These are phyloP conservation scores for Stemphylium lycopersici DNA, from an alignment of 2,329 filamentous ascomycete genomes.

Conservation along the genomic window DNA sequence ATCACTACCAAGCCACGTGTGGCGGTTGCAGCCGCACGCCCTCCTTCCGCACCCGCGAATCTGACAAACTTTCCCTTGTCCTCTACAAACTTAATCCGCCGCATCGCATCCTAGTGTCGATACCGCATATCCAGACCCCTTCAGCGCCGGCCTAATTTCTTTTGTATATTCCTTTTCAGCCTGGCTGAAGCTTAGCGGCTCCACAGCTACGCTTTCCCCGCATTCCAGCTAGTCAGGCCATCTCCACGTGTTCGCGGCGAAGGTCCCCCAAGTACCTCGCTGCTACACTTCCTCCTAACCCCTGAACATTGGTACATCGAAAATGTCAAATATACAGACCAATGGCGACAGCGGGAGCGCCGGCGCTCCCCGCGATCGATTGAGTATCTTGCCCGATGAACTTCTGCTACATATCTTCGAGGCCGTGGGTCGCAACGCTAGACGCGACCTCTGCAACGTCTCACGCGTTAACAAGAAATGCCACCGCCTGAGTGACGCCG, in stretches of 20 bases:
- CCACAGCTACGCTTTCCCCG: slow-evolving; percentile 12
- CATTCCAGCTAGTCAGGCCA: slow-evolving; percentile 14
- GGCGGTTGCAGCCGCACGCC: slow-evolving; percentile 7
- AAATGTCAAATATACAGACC: slow-evolving; percentile 1
- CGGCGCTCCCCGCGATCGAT: slow-evolving; percentile 12
- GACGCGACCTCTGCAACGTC: slow-evolving; percentile 37
- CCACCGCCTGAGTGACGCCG: slow-evolving; percentile 39
- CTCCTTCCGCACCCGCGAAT: not conserved
- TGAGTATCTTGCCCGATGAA: slow-evolving; percentile 36
- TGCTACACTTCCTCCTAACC: not conserved
- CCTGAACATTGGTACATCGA: not conserved
- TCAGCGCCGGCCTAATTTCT: not conserved
- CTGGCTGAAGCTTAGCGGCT: slow-evolving; percentile 1
- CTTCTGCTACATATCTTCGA: slow-evolving; percentile 42
- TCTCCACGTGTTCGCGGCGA: slow-evolving; percentile 22
- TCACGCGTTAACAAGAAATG: slow-evolving; percentile 39
- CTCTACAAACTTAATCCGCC: not conserved
- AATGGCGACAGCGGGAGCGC: slow-evolving; percentile 3
- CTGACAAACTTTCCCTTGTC: not conserved
- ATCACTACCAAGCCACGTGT: slow-evolving; percentile 5
- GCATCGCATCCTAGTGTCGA: not conserved
- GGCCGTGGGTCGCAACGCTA: slow-evolving; percentile 29
- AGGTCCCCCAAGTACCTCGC: slow-evolving; percentile 6
- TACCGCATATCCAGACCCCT: not conserved
- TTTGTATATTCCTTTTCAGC: not conserved